Evolutionary conservation across 2,329 filamentous ascomycete genomes (phyloP), one percentile per base, ranked within the genome.

Genomic region (Ceratocystis alfenasii): DNA sequence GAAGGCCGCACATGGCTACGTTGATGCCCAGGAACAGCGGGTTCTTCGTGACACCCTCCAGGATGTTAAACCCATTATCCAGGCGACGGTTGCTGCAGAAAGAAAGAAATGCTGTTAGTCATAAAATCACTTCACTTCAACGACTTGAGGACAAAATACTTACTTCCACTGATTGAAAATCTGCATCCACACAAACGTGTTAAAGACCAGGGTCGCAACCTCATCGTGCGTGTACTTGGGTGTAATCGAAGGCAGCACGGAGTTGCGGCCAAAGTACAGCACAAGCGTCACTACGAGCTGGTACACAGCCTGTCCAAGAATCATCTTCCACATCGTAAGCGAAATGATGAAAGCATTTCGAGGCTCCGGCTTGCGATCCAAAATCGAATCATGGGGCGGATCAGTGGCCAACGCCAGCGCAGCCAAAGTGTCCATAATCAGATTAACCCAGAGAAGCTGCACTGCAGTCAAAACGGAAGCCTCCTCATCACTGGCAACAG

Each of bases 111-210:
- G 8, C 6, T 28, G 64, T 64, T 65, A 64, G 64, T 33, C 48
- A 53, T 3, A 3, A 53, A 25, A 10, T 25, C 22, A 25, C 5
- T 1, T 6, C 22, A 64, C 2, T 62, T 44, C 22, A 10, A n/a
- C 10, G 46, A 62, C 20, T 20, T 20, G 4, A 44, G n/a, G 15
- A 30, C 5, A 59, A 50, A 33, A 48, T 28, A 84, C 84, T 83
- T 80, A 86, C 84, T 97, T 97, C 83, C 95, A 89, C 73, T 95
- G 88, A 76, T 97, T 97, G 79, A 97, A 97, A 71, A 97, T 95
- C 72, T 97, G 93, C 92, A 97, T 96, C 93, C 93, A 97, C 64
- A 96, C 93, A 73, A 97, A 97, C 0, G 90, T 94, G 78, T 97
- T 97, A 82, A 97, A 97, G 6, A 97, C 89, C 61, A 97, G 81